phyloP scores from a whole-genome alignment of 768 basidiomycete genomes.

The Ephemerocybe angulata region DNA sequence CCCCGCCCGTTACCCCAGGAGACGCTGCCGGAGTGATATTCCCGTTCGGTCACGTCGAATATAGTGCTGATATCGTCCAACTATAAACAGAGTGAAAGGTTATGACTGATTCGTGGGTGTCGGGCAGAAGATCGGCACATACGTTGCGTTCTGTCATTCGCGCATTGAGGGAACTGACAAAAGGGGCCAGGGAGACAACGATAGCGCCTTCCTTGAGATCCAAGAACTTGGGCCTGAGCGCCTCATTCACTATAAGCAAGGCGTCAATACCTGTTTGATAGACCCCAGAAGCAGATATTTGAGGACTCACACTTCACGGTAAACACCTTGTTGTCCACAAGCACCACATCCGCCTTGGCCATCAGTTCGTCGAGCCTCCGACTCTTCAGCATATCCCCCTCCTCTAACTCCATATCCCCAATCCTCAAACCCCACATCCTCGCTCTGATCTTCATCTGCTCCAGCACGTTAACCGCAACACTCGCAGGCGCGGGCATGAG shows the following conservation, averaged over 20 bases:
- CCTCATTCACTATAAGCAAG: constrained; percentile 68
- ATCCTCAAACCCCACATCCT: constrained; percentile 87
- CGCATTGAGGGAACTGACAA: constrained; percentile 66
- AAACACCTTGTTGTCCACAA: constrained; percentile 89
- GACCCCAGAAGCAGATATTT: not conserved
- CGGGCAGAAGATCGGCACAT: constrained; percentile 19
- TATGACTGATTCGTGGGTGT: no score
- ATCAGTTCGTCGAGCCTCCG: constrained; percentile 65
- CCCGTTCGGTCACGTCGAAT: constrained; percentile 67
- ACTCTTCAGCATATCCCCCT: constrained; percentile 83
- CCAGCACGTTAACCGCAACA: constrained; percentile 72
- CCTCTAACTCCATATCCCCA: constrained; percentile 73
- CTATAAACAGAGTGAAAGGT: constrained; percentile 28
- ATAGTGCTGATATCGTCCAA: constrained; percentile 79
- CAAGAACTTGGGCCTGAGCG: constrained; percentile 82
- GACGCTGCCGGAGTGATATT: constrained; percentile 70
- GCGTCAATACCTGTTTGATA: constrained; percentile 7
- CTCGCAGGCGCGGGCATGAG: constrained; percentile 73
- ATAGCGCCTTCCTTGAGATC: constrained; percentile 92
- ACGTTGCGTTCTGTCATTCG: constrained; percentile 85
- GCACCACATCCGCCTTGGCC: constrained; percentile 80
- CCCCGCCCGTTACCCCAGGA: constrained; percentile 78
- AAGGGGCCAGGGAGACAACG: constrained; percentile 85
- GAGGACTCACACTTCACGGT: constrained; percentile 60
- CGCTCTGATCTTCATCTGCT: constrained; percentile 72